Conservation (phyloP, 495 filamentous ascomycete species). For the Patellaria atrata region DNA sequence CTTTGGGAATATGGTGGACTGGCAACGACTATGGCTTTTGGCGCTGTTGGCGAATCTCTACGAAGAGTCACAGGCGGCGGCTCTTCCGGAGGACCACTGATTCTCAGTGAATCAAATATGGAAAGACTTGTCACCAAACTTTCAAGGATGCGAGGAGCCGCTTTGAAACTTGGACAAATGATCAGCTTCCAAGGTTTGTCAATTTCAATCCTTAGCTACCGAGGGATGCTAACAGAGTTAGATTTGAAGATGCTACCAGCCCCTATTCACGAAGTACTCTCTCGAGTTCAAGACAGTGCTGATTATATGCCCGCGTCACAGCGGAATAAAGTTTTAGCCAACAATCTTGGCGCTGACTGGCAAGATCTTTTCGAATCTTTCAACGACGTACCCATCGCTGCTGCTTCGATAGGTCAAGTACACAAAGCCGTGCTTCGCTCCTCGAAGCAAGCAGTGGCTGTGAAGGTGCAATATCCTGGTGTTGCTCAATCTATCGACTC, state of each 20-base stretch:
- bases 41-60: constrained; percentile 73
- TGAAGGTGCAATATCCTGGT: constrained; percentile 97
- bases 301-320: constrained; percentile 97
- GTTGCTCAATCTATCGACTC: constrained; percentile 91
- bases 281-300: constrained; percentile 88
- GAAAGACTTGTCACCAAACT: constrained; percentile 83
- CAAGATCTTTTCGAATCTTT: constrained; percentile 69
- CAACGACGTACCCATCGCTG: constrained; percentile 82
- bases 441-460: constrained; percentile 62
- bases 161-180: constrained; percentile 95
- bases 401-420: constrained; percentile 96
- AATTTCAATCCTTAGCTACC: constrained; percentile 8
- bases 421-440: constrained; percentile 72
- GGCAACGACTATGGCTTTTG: constrained; percentile 88
- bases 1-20: constrained; percentile 92
- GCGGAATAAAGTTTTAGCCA: constrained; percentile 62
- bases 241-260: constrained; percentile 91
- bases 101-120: constrained; percentile 82
- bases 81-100: constrained; percentile 49
- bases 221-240: constrained; percentile 13
- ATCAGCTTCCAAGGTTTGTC: constrained; percentile 76
- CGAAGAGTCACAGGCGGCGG: constrained; percentile 51
- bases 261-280: constrained; percentile 71
- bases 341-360: constrained; percentile 77
- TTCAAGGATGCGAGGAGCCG: constrained; percentile 93